Conservation (phyloP, 2,329 filamentous ascomycete genomes). For the Stachybotrys echinatus region DNA sequence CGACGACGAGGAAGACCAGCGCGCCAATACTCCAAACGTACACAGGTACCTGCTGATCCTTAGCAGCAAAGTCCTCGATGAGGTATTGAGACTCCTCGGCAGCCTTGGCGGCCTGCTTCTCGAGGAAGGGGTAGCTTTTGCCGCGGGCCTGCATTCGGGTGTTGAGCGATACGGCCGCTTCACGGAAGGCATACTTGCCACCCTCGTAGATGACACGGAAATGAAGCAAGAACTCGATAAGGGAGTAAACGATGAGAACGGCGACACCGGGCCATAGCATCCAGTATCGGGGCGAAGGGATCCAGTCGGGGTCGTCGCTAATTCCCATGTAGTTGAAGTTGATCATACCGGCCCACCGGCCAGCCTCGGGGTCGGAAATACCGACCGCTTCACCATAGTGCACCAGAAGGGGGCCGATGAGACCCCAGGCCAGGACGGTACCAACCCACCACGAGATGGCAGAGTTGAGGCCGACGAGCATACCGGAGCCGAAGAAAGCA, state of each 20-base stretch:
- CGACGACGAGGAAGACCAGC: conserved; percentile 42
- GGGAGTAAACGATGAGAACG: conserved; percentile 34
- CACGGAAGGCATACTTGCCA: conserved; percentile 24
- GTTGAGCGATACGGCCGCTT: conserved; percentile 23
- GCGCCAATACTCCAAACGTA: conserved; percentile 49
- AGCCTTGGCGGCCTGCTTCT: conserved; percentile 26
- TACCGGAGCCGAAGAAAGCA: conserved; percentile 54
- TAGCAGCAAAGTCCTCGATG: conserved; percentile 33
- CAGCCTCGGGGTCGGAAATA: conserved; percentile 19
- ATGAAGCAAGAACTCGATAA: conserved; percentile 35
- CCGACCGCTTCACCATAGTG: conserved; percentile 49
- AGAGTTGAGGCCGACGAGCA: conserved; percentile 48
- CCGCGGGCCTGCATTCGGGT: conserved; percentile 22
- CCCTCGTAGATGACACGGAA: conserved; percentile 30
- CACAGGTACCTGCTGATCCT: conserved; percentile 42
- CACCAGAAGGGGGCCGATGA: conserved; percentile 41
- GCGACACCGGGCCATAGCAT: conserved; percentile 38
- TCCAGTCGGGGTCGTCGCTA: conserved; percentile 18
- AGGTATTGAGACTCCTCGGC: conserved; percentile 21
- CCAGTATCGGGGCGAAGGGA: conserved; percentile 35
- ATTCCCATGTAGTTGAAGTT: conserved; percentile 24
- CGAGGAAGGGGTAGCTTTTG: conserved; percentile 24
- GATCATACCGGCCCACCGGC: conserved; percentile 22
- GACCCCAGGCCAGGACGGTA: conserved; percentile 47
- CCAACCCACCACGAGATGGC: conserved; percentile 53